Conservation (phyloP, 257 asterid genomes). For the Ligustrum vulgare region DNA sequence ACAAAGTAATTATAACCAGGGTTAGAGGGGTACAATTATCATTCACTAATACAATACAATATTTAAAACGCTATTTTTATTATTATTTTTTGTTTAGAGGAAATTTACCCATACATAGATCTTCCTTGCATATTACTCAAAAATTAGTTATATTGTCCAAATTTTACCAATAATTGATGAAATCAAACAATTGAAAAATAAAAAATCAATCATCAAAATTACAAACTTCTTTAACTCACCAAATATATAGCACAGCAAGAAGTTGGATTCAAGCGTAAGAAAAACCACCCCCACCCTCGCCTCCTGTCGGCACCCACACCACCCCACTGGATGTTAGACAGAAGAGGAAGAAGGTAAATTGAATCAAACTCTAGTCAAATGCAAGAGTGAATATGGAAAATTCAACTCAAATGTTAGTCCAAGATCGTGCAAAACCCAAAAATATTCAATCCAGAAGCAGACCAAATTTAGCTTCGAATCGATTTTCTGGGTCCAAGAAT, state of each 20-base stretch:
- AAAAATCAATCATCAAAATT: not conserved
- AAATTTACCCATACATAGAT: not conserved
- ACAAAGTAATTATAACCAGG: no score
- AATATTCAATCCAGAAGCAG: conserved; percentile 31
- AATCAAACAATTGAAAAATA: not conserved
- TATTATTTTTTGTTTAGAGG: not conserved
- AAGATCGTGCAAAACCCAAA: conserved; percentile 66
- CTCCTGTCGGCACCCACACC: conserved; percentile 36
- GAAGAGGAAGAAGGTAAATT: conserved; percentile 20
- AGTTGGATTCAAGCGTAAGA: conserved; percentile 23
- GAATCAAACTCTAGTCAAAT: conserved; percentile 37
- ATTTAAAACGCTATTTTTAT: no score
- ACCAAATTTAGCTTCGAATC: conserved; percentile 23
- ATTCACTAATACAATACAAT: no score
- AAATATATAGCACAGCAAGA: conserved; percentile 6
- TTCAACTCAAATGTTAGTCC: conserved; percentile 69
- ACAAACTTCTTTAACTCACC: not conserved
- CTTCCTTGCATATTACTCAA: not conserved
- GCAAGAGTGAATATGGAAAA: conserved; percentile 31
- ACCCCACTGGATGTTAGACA: conserved; percentile 5
- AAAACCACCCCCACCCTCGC: not conserved
- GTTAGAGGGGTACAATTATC: no score
- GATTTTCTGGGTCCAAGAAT: conserved; percentile 44
- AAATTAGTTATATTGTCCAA: not conserved
- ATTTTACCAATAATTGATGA: not conserved